Conservation (phyloP, 257 asterid genomes). For the Forsythia suspensa region DNA sequence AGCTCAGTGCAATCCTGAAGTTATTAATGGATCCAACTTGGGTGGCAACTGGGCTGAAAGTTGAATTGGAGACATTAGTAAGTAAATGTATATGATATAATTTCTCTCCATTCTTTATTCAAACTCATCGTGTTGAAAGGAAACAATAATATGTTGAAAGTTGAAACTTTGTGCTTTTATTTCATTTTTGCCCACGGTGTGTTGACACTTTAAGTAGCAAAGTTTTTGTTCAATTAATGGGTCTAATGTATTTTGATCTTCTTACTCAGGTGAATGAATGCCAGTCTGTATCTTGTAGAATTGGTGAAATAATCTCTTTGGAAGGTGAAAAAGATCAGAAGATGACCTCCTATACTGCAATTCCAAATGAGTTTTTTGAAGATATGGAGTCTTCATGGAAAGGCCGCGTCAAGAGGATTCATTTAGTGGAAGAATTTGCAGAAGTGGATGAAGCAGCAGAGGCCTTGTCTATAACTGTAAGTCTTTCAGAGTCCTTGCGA, state of each 20-base stretch:
- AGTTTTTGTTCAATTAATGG: background rate
- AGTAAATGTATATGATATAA: slow-evolving; percentile 27
- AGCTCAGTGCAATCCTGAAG: slow-evolving; percentile 61
- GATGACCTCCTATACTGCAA: slow-evolving; percentile 39
- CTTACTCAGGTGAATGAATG: slow-evolving; percentile 73
- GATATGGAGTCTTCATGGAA: slow-evolving; percentile 96
- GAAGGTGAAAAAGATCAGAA: slow-evolving; percentile 83
- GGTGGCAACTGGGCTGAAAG: slow-evolving; percentile 89
- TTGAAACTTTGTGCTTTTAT: background rate
- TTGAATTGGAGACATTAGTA: slow-evolving; percentile 76
- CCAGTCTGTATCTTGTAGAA: slow-evolving; percentile 58
- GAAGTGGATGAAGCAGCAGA: slow-evolving; percentile 80
- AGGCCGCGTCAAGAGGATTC: slow-evolving; percentile 92
- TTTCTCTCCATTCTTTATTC: background rate
- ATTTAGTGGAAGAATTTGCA: slow-evolving; percentile 73
- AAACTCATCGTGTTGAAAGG: slow-evolving; percentile 5
- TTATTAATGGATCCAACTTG: slow-evolving; percentile 88
- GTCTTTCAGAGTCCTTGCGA: slow-evolving; percentile 26
- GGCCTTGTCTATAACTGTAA: slow-evolving; percentile 75
- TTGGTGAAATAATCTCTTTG: slow-evolving; percentile 74
- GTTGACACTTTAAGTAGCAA: background rate
- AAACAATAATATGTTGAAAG: background rate
- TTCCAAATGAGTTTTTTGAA: slow-evolving; percentile 82
- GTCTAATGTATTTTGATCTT: slow-evolving; percentile 15
- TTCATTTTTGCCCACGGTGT: background rate